These are phyloP conservation scores for Cicer cuneatum DNA, from an alignment of 306 rosid genomes.

Conservation along the genomic window DNA sequence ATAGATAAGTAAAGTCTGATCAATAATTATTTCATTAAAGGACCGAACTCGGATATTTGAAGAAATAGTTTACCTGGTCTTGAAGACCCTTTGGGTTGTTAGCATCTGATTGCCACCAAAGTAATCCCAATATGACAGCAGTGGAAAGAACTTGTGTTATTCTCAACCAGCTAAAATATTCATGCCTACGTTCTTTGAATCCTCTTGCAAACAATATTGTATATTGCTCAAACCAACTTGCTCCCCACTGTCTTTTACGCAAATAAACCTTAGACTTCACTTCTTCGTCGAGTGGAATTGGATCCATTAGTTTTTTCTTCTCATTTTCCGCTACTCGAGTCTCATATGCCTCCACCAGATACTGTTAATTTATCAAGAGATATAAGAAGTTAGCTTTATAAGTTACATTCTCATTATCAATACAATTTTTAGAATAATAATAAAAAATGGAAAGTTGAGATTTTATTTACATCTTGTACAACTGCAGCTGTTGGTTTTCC, in stretches of 20 bases:
- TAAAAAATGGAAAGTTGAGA: neutral
- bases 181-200: conserved; percentile 81
- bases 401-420: too few relatives aligned
- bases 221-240: conserved; percentile 87
- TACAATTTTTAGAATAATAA: too few relatives aligned
- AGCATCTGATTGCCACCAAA: conserved; percentile 95
- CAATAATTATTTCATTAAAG: neutral
- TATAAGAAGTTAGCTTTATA: neutral
- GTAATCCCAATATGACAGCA: conserved; percentile 83
- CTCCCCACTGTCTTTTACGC: conserved; percentile 75
- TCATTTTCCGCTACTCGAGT: conserved; percentile 72
- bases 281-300: conserved; percentile 75
- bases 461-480: conserved; percentile 74
- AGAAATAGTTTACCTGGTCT: conserved; percentile 73
- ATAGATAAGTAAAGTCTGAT: neutral
- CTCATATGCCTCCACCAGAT: conserved; percentile 88
- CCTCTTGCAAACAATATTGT: conserved; percentile 75
- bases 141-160: conserved; percentile 93
- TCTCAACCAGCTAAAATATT: conserved; percentile 97
- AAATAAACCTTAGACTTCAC: conserved; percentile 59
- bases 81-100: conserved; percentile 63
- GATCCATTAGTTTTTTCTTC: conserved; percentile 70
- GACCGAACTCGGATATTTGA: neutral
- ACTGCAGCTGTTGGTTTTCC: conserved; percentile 77
- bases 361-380: conserved; percentile 51